These are phyloP conservation scores for Arthonia radiata DNA, from an alignment of 495 filamentous ascomycete genomes.

Conservation along the genomic window DNA sequence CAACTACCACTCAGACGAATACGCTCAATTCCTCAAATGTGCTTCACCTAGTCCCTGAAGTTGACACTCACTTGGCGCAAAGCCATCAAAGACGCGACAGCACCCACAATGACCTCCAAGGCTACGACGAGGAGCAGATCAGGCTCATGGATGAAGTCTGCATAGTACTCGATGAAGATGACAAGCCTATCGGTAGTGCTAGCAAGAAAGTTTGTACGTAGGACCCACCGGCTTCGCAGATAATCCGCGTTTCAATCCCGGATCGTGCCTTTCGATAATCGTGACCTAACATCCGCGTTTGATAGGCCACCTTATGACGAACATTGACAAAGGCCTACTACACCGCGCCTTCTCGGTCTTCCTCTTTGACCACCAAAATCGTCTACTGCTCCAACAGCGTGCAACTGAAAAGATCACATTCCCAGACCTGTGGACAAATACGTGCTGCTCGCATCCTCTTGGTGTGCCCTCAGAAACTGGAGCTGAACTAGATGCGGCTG, in stretches of 20 bases:
- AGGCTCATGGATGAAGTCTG: constrained; percentile 98
- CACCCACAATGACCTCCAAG: constrained; percentile 38
- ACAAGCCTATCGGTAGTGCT: constrained; percentile 80
- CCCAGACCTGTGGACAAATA: constrained; percentile 99
- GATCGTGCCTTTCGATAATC: constrained; percentile 2
- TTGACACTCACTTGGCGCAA: constrained; percentile 56
- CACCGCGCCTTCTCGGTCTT: constrained; percentile 97
- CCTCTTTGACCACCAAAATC: constrained; percentile 75
- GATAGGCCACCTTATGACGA: constrained; percentile 88
- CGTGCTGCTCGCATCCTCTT: constrained; percentile 94
- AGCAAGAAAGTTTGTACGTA: constrained; percentile 92
- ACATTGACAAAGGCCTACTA: constrained; percentile 83
- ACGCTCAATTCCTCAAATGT: constrained; percentile 68
- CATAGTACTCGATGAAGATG: constrained; percentile 83
- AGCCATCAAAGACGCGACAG: constrained; percentile 6
- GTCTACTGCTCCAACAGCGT: constrained; percentile 82
- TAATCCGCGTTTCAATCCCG: constrained; percentile 2
- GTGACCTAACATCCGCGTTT: constrained; percentile 1
- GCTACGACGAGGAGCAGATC: constrained; percentile 94
- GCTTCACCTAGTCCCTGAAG: constrained; percentile 76
- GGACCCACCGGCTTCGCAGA: constrained; percentile 1
- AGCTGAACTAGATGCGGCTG: constrained; percentile 49
- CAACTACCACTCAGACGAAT: constrained; percentile 13
- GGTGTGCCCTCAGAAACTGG: constrained; percentile 82
- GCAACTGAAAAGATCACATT: constrained; percentile 98